Evolutionary conservation across 768 basidiomycete genomes (phyloP).

Genomic region (Lentinula aciculospora): DNA sequence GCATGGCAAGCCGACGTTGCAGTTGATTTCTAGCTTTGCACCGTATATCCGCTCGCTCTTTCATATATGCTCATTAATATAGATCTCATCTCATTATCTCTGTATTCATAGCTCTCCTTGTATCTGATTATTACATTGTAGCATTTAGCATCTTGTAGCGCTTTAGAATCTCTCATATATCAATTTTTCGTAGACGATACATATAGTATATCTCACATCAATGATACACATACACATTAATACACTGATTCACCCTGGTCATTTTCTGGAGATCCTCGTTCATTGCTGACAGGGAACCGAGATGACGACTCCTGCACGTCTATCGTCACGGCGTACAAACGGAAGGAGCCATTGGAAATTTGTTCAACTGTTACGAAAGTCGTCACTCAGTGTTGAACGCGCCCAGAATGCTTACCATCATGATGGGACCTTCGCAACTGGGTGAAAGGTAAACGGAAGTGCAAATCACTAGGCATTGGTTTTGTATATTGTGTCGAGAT

Average conservation of each 20-base stretch:
- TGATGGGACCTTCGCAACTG: background rate
- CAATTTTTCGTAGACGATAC: background rate
- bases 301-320: background rate
- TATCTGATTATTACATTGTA: background rate
- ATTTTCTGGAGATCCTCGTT: background rate
- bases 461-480: background rate
- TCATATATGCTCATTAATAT: background rate
- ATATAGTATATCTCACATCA: too few relatives aligned
- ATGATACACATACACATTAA: too few relatives aligned
- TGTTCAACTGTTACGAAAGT: background rate
- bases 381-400: background rate
- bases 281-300: background rate
- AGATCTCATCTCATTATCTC: background rate
- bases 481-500: background rate
- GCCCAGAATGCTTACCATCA: background rate
- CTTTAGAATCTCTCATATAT: background rate
- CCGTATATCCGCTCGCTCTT: background rate
- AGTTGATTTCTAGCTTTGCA: slow-evolving; percentile 22
- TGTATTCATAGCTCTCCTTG: background rate
- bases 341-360: background rate
- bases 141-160: background rate
- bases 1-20: slow-evolving; percentile 48
- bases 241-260: too few relatives aligned
- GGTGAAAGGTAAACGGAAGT: background rate
- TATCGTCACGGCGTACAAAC: too few relatives aligned